Evolutionary conservation across 2,329 filamentous ascomycete species (phyloP), one percentile per base, ranked within the genome.

Genomic region (Penicillium brevicompactum): DNA sequence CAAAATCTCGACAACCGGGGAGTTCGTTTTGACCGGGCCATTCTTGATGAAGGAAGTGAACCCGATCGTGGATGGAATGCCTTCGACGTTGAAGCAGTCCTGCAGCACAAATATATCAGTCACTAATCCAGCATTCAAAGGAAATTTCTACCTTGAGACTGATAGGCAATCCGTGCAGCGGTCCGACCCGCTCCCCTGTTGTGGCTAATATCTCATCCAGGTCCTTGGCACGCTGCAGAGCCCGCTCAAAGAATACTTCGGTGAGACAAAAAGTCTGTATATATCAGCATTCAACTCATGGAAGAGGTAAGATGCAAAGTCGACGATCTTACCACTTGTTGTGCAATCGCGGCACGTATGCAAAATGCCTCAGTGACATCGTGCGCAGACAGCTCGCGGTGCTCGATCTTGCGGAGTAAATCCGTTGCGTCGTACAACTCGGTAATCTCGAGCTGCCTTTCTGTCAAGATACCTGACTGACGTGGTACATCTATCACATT

Each of bases 91-190:
- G 34, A 59, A 61, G 30, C 56, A 61, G 21, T 61, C 58, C 58
- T 60, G 21, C 18, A 38, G 4, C 11, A 11, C 6, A 14, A 14
- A 11, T 46, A 16, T 18, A 31, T 22, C 24, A 32, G 14, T 7
- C 14, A 16, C 22, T 37, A 27, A 18, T 34, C 10, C 7, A 10
- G 16, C 5, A 34, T 9, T 14, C 9, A 11, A 21, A 1, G 16
- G n/a, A 10, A 18, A 9, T 16, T 8, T 13, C 9, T 22, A 53
- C 76, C 54, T 80, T 82, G 37, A 82, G 58, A 31, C 74, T 77
- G 46, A 88, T 75, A 0, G 85, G 85, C 0, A 88, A 74, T 6
- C 86, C 85, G 63, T 88, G 85, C 0, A 89, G 74, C 1, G 85
- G 84, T 0, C 85, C 86, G 2, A 82, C 65, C 1, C 80, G 73